Conservation (phyloP, 768 basidiomycete genomes). For the Russula vinacea region DNA sequence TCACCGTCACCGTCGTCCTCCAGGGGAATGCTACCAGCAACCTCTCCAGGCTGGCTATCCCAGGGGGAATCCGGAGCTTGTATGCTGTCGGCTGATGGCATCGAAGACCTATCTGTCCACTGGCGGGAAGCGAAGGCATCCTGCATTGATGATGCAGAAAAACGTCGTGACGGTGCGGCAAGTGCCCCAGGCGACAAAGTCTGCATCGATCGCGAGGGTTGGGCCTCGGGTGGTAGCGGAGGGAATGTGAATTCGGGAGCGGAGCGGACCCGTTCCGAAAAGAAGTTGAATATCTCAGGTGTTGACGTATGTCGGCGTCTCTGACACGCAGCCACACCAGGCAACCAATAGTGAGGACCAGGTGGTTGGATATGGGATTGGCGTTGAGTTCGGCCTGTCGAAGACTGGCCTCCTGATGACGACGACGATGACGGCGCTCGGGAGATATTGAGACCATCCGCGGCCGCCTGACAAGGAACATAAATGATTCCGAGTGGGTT, state of each 20-base stretch:
- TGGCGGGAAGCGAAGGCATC: constrained; percentile 5
- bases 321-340: constrained; percentile 20
- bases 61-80: background rate
- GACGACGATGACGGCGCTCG: constrained; percentile 41
- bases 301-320: constrained; percentile 2
- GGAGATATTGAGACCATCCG: constrained; percentile 45
- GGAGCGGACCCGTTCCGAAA: constrained; percentile 23
- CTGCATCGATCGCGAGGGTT: constrained; percentile 1
- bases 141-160: constrained; percentile 5
- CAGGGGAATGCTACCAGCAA: background rate
- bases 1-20: constrained; percentile 21
- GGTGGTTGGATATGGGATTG: constrained; percentile 29
- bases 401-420: constrained; percentile 31
- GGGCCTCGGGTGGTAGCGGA: background rate
- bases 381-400: constrained; percentile 35
- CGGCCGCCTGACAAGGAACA: constrained; percentile 56
- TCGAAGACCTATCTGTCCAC: constrained; percentile 13
- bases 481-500: constrained; percentile 63
- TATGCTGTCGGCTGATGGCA: constrained; percentile 2
- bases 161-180: background rate
- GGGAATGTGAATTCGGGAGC: constrained; percentile 24
- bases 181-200: constrained; percentile 1
- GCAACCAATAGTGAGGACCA: constrained; percentile 36
- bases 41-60: background rate
- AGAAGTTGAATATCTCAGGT: constrained; percentile 23